Evolutionary conservation across 164 flowering plant species (phyloP), one percentile per base, ranked within the genome.

Genomic region (Chimonanthus salicifolius): DNA sequence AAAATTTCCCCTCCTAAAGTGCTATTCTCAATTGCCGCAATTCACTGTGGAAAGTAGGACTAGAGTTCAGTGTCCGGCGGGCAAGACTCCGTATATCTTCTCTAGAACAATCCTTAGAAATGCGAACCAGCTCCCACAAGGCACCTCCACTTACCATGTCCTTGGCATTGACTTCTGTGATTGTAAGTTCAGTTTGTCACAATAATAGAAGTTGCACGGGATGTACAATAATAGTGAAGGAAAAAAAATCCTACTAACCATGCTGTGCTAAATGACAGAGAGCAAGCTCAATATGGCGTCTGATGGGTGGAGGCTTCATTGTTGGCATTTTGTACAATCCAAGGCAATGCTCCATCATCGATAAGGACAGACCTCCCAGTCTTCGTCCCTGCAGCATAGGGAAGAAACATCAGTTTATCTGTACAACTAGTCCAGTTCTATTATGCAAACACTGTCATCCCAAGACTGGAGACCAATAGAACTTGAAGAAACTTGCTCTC

Each of bases 181-280:
- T 21, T 43, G 62, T 62, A 54, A 69, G 79, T 6, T 2, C 15
- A 60, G 6, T 5, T 51, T 51, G 4, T 20, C 21, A 20, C 21
- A 60, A 6, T 58, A 21, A 6, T 4, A 11, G 4, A 13, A n/a
- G 11, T 16, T 44, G 44, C 20, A 44, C 44, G 7, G 33, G 58
- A 58, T 33, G 15, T 44, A 9, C 15, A 62, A 9, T 1, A 10
- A 20, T 33, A 51, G n/a, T 20, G 10, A 5, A 63, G 46, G 44
- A 10, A 44, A 47, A 18, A 11, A 47, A 44, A 49, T 9, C 4
- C 2, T 13, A 6, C 76, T 79, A 73, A 92, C 97, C 99, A 69
- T 90, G 95, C 62, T 94, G 97, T 45, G 97, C 99, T 68, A 94
- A 80, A 80, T 92, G 99, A 80, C 99, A 94, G 74, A 94, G 95